These are phyloP conservation scores for Eimeria sp. DNA, from an alignment of 169 alveolate species.

Conservation along the genomic window DNA sequence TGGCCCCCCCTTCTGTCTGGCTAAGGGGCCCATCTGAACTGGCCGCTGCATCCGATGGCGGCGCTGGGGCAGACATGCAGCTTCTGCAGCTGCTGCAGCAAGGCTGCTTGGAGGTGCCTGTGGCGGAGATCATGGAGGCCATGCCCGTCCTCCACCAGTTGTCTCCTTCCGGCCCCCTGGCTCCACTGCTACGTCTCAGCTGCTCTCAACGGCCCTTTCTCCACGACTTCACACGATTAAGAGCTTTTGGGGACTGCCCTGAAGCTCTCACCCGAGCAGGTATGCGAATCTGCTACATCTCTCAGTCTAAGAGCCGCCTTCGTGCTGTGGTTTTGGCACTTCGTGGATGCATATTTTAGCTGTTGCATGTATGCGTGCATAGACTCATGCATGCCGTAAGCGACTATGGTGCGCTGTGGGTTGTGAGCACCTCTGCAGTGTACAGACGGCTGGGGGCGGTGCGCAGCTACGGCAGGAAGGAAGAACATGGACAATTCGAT, in stretches of 20 bases:
- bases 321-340: neutral
- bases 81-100: slow-evolving; percentile 76
- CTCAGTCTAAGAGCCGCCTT: neutral
- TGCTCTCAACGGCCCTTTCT: slow-evolving; percentile 42
- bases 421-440: slow-evolving; percentile 1
- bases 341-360: neutral
- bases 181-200: neutral
- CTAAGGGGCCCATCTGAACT: neutral
- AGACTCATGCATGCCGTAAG: neutral
- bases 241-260: slow-evolving; percentile 41
- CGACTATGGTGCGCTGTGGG: neutral
- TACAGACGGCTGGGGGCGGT: slow-evolving; percentile 64
- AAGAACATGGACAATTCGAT: neutral
- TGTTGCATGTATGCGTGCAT: neutral
- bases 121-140: slow-evolving; percentile 13
- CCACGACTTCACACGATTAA: neutral
- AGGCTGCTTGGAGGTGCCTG: slow-evolving; percentile 59
- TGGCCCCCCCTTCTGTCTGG: slow-evolving; percentile 3
- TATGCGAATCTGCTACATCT: neutral
- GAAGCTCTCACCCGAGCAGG: slow-evolving; percentile 53
- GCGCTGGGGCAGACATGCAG: neutral
- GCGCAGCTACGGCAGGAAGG: neutral
- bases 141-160: neutral
- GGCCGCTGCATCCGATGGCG: neutral
- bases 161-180: slow-evolving; percentile 6